Evolutionary conservation across 2,329 filamentous ascomycete genomes (phyloP), one percentile per base, ranked within the genome.

Genomic region (Venturia nashicola): DNA sequence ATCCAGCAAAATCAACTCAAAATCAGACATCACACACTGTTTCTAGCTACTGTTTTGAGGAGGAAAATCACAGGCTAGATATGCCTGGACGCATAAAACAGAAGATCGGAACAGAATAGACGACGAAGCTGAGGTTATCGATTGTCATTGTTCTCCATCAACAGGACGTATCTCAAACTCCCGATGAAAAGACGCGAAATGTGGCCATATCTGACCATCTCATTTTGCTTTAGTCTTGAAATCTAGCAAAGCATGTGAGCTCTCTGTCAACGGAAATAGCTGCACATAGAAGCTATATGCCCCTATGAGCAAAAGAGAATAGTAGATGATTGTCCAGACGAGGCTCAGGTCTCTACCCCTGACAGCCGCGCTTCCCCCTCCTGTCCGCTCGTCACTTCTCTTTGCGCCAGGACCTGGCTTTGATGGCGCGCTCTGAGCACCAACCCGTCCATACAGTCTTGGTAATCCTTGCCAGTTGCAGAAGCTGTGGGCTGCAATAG

Each of bases 381-480:
- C 48, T 73, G 68, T 59, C 64, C 14, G 69, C 63, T 69, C 67
- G 68, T 69, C 39, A 68, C 67, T 67, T 62, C 67, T 72, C 64
- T 70, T 74, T 59, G 43, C 59, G 27, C 65, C 61, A 23, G 63
- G 67, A 44, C 67, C 68, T 39, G 75, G 72, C 16, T 77, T 74
- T 18, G 74, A 73, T 36, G 77, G 72, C 3, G 72, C 74, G 4
- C 76, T 83, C 69, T 86, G 72, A 34, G 75, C 72, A 11, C 78
- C 83, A 3, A 97, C 84, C 9, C 83, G 79, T 0, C 94, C 93
- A 86, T 89, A 96, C 65, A 97, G 76, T 7, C 91, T 83, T 27
- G 94, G 94, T 61, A 97, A 78, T 8, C 94, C 94, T 82, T 92
- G 89, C 78, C 84, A 89, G 72, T 99, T 99, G 78, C 94, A 99